These are phyloP conservation scores for Wickerhamomyces alni DNA, from an alignment of 805 yeast genomes.

Conservation along the genomic window DNA sequence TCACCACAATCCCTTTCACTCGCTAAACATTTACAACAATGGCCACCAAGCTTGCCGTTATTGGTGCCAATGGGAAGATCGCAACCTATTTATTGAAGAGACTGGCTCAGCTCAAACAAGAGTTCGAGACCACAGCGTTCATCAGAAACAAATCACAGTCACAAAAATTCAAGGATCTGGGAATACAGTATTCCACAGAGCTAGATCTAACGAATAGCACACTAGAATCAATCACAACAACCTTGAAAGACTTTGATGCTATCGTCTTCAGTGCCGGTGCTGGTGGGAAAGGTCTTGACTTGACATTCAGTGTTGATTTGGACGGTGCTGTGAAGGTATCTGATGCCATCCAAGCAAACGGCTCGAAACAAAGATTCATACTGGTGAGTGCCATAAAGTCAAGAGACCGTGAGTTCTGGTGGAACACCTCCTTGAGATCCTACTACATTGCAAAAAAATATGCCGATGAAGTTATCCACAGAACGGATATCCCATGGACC, in stretches of 20 bases:
- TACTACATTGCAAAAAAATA: slow-evolving; percentile 59
- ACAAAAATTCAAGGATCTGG: slow-evolving; percentile 30
- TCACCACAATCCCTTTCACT: no score
- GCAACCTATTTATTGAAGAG: slow-evolving; percentile 41
- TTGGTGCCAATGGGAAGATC: slow-evolving; percentile 63
- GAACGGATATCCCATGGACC: slow-evolving; percentile 40
- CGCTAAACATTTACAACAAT: no score
- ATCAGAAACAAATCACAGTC: slow-evolving; percentile 43
- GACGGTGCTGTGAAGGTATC: slow-evolving; percentile 55
- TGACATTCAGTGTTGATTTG: slow-evolving; percentile 47
- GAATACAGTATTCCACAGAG: slow-evolving; percentile 30
- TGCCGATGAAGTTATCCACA: slow-evolving; percentile 44
- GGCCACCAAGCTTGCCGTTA: slow-evolving; percentile 33
- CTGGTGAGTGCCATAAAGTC: slow-evolving; percentile 54
- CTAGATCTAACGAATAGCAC: slow-evolving; percentile 34
- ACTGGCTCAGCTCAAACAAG: slow-evolving; percentile 22
- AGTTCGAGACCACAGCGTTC: slow-evolving; percentile 36
- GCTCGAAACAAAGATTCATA: slow-evolving; percentile 36
- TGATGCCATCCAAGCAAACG: slow-evolving; percentile 44
- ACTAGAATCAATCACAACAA: slow-evolving; percentile 28
- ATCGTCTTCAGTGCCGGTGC: slow-evolving; percentile 61
- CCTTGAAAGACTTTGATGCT: slow-evolving; percentile 43
- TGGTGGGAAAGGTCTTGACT: slow-evolving; percentile 44
- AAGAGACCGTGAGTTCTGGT: slow-evolving; percentile 42
- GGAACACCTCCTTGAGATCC: slow-evolving; percentile 31